Evolutionary conservation across 805 yeast species (phyloP).

Genomic region (Saturnispora ahearnii): DNA sequence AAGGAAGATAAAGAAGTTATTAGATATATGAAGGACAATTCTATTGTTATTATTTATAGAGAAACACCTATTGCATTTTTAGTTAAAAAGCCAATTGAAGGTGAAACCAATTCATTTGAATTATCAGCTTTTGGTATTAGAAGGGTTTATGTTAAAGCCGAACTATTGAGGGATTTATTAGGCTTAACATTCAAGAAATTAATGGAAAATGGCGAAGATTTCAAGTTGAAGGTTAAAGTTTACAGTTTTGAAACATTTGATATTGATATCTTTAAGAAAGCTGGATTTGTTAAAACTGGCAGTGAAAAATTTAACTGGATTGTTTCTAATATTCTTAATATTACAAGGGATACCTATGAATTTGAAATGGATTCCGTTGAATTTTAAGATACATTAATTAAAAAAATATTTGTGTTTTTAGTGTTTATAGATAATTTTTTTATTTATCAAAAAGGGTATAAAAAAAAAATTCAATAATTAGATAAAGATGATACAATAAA

Average conservation of each 20-base stretch:
- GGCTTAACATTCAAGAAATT: constrained; percentile 8
- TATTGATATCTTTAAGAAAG: constrained; percentile 29
- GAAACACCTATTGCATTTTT: constrained; percentile 63
- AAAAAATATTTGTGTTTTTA: background rate
- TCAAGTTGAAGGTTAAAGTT: constrained; percentile 20
- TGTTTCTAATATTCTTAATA: constrained; percentile 14
- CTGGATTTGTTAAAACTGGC: constrained; percentile 33
- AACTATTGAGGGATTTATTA: constrained; percentile 53
- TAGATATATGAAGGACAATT: constrained; percentile 32
- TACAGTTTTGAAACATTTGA: constrained; percentile 43
- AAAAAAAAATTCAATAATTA: too few relatives aligned
- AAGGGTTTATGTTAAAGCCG: constrained; percentile 57
- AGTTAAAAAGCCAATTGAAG: constrained; percentile 30
- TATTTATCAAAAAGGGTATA: too few relatives aligned
- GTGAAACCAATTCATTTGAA: constrained; percentile 28
- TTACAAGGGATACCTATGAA: constrained; percentile 17
- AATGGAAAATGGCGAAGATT: constrained; percentile 22
- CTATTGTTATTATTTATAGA: constrained; percentile 53
- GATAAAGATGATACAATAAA: too few relatives aligned
- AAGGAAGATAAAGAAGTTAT: constrained; percentile 15
- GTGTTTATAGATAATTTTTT: too few relatives aligned
- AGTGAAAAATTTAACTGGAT: constrained; percentile 9
- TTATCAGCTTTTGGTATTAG: constrained; percentile 56
- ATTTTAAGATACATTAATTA: constrained; percentile 1
- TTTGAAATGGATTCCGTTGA: constrained; percentile 12